Base-by-base conservation (phyloP, 2,329 filamentous ascomycete genomes). In the Cordyceps pruinosa region DNA sequence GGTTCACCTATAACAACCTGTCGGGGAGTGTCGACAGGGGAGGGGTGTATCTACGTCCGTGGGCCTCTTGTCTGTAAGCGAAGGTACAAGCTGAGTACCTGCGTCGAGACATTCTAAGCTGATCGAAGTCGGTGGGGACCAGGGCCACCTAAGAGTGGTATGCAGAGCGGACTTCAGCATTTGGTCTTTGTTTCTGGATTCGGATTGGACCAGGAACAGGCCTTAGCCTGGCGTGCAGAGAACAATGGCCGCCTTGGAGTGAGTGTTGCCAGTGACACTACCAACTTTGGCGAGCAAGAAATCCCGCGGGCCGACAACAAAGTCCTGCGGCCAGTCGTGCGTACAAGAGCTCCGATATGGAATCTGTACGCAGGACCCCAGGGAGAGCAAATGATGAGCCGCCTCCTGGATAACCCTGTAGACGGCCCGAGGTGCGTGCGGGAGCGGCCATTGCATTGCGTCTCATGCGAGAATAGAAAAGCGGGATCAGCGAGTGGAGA, bases 71-170 rank as follows among this genome's bases (percentile, higher is more conserved):
- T 9, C 32, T 28, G 35, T 41, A 55, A 47, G 42, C 42, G 34
- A 56, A 42, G 53, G 53, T 56, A 56, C 53, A 56, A 42, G 45
- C 10, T 12, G n/a, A 34, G 32, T 56, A 49, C 53, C 32, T 34
- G 23, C 23, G 21, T 44, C 25, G 5, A 30, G 34, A 19, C 30
- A 46, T 32, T 12, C 32, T 9, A 7, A 30, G 21, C 10, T 49
- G 44, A 56, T 56, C 53, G 53, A 49, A 19, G 34, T 56, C 25
- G 25, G 44, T 19, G 51, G 46, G 50, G 50, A 23, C n/a, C 26
- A 34, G 53, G 52, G 32, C 23, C 42, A 23, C 8, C 19, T 39
- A 47, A 32, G 44, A 55, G 47, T 32, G 23, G 19, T 41, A 34
- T 30, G 30, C 50, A 51, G 23, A 21, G 35, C 34, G 25, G 25